Conservation (phyloP, 2,329 filamentous ascomycete species). For the Hypoxylon sp. region DNA sequence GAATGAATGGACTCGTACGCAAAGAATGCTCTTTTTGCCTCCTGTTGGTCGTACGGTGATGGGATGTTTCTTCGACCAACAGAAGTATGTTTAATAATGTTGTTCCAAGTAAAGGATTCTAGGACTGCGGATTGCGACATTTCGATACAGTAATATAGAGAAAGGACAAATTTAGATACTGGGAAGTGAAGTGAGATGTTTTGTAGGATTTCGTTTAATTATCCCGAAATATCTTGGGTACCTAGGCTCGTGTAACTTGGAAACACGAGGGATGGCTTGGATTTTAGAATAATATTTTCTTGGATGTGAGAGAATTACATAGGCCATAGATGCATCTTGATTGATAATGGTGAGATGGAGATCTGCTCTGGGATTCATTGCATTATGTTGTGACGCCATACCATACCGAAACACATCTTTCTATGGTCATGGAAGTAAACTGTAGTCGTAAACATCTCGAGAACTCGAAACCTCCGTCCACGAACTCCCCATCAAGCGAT, state of each 20-base stretch:
- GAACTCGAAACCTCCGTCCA: background rate
- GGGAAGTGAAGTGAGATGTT: constrained; percentile 9
- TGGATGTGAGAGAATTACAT: no score
- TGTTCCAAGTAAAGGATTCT: constrained; percentile 11
- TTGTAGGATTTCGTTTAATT: constrained; percentile 28
- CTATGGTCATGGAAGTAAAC: constrained; percentile 5
- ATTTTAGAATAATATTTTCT: no score
- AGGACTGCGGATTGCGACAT: no score
- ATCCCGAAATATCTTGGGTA: no score
- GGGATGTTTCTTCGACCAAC: constrained; percentile 14
- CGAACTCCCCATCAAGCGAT: constrained; percentile 8
- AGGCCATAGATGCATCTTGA: no score
- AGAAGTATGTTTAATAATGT: constrained; percentile 1
- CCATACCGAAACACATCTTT: constrained; percentile 6
- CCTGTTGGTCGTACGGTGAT: constrained; percentile 26
- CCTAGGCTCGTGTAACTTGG: no score
- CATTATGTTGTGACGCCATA: constrained; percentile 13
- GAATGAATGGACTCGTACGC: background rate
- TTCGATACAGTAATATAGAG: background rate
- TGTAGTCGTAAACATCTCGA: background rate
- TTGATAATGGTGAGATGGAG: no score
- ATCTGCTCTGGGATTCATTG: constrained; percentile 21
- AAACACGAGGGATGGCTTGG: constrained; percentile 13
- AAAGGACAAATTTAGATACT: constrained; percentile 21
- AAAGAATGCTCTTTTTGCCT: constrained; percentile 5